Percentiles rank a stretch among this genome's conserved stretches.
Evolutionary conservation across 2,329 filamentous ascomycete species (phyloP).

Genomic region (Xylariaceae sp.): DNA sequence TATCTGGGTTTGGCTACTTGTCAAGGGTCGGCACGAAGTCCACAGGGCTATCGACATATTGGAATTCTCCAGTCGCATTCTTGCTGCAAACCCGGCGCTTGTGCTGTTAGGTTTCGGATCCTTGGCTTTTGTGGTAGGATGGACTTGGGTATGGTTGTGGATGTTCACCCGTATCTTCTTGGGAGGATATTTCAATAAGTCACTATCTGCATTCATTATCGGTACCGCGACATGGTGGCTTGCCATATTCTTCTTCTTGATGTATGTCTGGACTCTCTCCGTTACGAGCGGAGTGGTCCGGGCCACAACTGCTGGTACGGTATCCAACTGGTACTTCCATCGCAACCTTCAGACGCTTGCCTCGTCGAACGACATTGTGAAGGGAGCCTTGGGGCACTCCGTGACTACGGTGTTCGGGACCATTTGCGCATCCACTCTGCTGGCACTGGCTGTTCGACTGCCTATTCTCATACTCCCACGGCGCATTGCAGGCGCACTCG

Average conservation of each 20-base stretch:
- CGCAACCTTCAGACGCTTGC: constrained; percentile 76
- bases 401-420: constrained; percentile 86
- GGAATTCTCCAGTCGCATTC: constrained; percentile 85
- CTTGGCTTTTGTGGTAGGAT: constrained; percentile 70
- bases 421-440: constrained; percentile 80
- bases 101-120: constrained; percentile 78
- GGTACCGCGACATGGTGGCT: constrained; percentile 91
- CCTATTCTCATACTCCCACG: constrained; percentile 80
- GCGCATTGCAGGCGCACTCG: constrained; percentile 60
- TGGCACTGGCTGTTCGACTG: constrained; percentile 75
- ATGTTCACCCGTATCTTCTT: constrained; percentile 97
- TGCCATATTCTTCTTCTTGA: constrained; percentile 83
- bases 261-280: constrained; percentile 93
- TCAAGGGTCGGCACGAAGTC: constrained; percentile 74
- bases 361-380: constrained; percentile 74
- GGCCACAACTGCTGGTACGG: constrained; percentile 86
- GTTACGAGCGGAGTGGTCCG: constrained; percentile 86
- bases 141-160: constrained; percentile 93
- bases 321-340: constrained; percentile 99
- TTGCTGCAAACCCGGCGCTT: constrained; percentile 79
- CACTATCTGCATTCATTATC: constrained; percentile 67
- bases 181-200: constrained; percentile 74
- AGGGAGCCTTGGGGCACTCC: constrained; percentile 77
- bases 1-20: constrained; percentile 80
- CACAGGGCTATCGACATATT: constrained; percentile 82